Conservation (phyloP, 129 eudicot species). For the Lactuca sativa region DNA sequence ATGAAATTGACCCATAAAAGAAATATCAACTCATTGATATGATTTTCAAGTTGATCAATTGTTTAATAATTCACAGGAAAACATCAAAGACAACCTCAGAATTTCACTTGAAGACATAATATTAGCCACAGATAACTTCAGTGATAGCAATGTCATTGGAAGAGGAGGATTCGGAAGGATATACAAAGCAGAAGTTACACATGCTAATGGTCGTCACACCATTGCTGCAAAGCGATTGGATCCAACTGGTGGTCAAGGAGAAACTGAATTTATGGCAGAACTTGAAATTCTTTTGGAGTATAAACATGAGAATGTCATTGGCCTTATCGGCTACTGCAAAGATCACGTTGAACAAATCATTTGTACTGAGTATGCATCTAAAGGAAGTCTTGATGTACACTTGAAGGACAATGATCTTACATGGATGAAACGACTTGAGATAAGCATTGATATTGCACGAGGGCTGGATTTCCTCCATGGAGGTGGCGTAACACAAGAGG, state of each 20-base stretch:
- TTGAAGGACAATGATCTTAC: neutral
- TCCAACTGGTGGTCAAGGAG: neutral
- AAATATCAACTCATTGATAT: too few relatives aligned
- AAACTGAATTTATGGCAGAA: neutral
- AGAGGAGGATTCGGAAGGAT: neutral
- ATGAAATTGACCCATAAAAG: too few relatives aligned
- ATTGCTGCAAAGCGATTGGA: neutral
- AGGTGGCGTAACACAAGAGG: neutral
- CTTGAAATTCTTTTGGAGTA: slow-evolving; percentile 7
- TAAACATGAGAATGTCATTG: neutral
- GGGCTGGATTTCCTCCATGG: neutral
- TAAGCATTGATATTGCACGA: slow-evolving; percentile 6
- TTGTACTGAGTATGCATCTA: slow-evolving; percentile 4
- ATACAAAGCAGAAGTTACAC: neutral
- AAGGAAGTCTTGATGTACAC: slow-evolving; percentile 11
- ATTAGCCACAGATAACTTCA: neutral
- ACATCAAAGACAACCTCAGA: neutral
- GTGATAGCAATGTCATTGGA: neutral
- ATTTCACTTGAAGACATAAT: neutral
- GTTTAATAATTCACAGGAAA: neutral
- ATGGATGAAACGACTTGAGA: slow-evolving; percentile 7
- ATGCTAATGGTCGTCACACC: neutral
- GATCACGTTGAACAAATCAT: slow-evolving; percentile 5
- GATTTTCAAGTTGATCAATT: neutral
- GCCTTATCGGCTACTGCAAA: slow-evolving; percentile 4